Conservation (phyloP, 192 early-diverging fungal species). For the Coemansia sp. region DNA sequence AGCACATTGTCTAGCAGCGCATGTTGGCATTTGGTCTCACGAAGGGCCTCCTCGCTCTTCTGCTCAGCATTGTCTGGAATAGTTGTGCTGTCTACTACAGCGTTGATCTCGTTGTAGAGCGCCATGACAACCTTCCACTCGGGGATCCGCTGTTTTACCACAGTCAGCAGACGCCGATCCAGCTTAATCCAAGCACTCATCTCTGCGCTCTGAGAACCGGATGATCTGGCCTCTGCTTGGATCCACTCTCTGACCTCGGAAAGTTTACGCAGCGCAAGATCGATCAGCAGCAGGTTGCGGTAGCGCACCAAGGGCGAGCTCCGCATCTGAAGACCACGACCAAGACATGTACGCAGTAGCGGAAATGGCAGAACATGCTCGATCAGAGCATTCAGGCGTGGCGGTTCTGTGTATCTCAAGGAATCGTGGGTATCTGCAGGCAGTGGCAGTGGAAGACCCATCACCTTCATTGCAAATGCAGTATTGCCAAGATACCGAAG, state of each 20-base stretch:
- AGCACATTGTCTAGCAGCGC: constrained; percentile 31
- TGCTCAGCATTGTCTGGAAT: not conserved
- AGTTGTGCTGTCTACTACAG: not conserved
- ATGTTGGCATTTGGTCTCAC: constrained; percentile 20
- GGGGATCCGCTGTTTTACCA: constrained; percentile 43
- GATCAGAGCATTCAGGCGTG: constrained; percentile 37
- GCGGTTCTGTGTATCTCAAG: constrained; percentile 13
- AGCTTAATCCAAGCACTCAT: constrained; percentile 22
- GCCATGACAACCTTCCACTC: constrained; percentile 32
- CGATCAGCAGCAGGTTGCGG: constrained; percentile 41
- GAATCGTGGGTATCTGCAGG: constrained; percentile 2
- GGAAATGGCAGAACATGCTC: constrained; percentile 43
- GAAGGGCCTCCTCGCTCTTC: constrained; percentile 2
- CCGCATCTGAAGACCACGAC: constrained; percentile 31
- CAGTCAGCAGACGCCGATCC: constrained; percentile 35
- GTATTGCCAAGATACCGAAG: constrained; percentile 41
- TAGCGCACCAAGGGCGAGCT: constrained; percentile 36
- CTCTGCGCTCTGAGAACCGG: not conserved
- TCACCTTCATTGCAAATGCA: constrained; percentile 39
- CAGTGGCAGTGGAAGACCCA: constrained; percentile 35
- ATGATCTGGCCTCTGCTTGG: constrained; percentile 7
- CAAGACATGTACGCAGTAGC: constrained; percentile 22
- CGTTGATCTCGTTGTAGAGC: constrained; percentile 23
- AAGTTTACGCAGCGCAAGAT: constrained; percentile 44
- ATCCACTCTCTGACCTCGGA: constrained; percentile 29